These are phyloP conservation scores for Ophiostoma triangulosporum DNA, from an alignment of 2,329 filamentous ascomycete genomes.

Conservation along the genomic window DNA sequence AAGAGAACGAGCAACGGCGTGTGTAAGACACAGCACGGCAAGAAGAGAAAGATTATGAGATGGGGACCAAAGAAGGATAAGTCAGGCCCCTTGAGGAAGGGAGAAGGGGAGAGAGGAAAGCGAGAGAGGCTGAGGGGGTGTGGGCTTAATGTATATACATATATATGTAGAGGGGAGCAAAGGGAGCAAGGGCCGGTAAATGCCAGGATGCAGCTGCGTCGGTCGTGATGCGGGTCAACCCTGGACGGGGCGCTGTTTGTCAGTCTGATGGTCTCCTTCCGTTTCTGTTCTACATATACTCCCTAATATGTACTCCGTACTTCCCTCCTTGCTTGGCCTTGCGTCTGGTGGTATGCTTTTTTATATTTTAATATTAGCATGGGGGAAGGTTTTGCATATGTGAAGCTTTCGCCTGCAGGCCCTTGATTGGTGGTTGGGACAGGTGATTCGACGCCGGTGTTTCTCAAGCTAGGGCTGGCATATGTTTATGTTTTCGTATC, in stretches of 20 bases:
- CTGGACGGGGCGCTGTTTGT: not conserved
- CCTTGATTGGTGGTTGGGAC: not conserved
- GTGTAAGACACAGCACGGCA: not conserved
- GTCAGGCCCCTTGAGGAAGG: not conserved
- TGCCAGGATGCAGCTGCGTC: not conserved
- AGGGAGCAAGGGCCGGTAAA: not conserved
- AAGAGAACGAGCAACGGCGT: not conserved
- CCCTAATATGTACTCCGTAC: not conserved
- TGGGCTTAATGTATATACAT: not conserved
- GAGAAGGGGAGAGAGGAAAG: not conserved
- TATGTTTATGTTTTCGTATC: not conserved
- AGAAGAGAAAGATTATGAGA: not conserved
- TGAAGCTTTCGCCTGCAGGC: not conserved
- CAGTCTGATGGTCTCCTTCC: not conserved
- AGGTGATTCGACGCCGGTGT: not conserved
- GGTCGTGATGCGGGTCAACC: not conserved
- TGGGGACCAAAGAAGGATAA: conserved; percentile 3
- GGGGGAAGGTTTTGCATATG: too few species aligned
- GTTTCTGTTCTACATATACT: not conserved
- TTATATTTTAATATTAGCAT: too few species aligned
- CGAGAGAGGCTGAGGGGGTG: not conserved
- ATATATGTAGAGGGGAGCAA: not conserved
- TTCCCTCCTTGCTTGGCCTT: not conserved
- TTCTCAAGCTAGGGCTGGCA: not conserved
- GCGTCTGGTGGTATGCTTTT: too few species aligned